A percentile compares a stretch with the other conserved stretches of the same genome.
These are phyloP conservation scores for Penicillium paradoxum DNA, from an alignment of 495 filamentous ascomycete species.

Conservation along the genomic window DNA sequence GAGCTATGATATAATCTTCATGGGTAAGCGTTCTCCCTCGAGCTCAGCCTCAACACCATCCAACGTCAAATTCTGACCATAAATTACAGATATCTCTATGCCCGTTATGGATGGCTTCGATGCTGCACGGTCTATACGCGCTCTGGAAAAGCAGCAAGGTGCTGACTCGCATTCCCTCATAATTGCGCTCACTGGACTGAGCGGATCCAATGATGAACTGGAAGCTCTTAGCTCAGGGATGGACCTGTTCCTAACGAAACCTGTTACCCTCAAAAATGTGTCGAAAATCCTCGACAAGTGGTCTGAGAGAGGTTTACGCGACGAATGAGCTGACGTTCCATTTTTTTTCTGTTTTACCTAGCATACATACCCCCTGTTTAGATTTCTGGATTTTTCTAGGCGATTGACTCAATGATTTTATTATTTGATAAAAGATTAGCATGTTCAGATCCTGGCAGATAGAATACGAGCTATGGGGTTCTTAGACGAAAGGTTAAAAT, in stretches of 20 bases:
- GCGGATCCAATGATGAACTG: slow-evolving; percentile 53
- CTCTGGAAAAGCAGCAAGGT: slow-evolving; percentile 46
- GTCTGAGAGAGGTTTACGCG: slow-evolving; percentile 17
- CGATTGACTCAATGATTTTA: neutral
- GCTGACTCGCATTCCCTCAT: slow-evolving; percentile 42
- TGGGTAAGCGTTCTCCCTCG: slow-evolving; percentile 23
- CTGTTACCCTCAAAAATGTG: slow-evolving; percentile 50
- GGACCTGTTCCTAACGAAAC: slow-evolving; percentile 68
- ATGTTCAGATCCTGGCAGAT: no score
- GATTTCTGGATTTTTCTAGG: neutral
- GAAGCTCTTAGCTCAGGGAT: slow-evolving; percentile 63
- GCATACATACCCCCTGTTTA: neutral
- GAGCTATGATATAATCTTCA: slow-evolving; percentile 51
- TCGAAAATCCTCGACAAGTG: slow-evolving; percentile 41
- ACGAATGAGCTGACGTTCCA: neutral
- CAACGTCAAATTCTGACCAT: neutral
- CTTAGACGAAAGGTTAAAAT: no score
- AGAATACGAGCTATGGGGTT: no score
- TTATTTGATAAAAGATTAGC: no score
- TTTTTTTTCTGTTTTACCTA: neutral
- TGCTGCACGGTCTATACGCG: slow-evolving; percentile 57
- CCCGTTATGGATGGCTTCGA: slow-evolving; percentile 70
- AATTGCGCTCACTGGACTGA: slow-evolving; percentile 65
- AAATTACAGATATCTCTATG: slow-evolving; percentile 58
- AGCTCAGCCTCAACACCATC: neutral